These are phyloP conservation scores for Datura wrightii DNA, from an alignment of 257 asterid genomes.

Conservation along the genomic window DNA sequence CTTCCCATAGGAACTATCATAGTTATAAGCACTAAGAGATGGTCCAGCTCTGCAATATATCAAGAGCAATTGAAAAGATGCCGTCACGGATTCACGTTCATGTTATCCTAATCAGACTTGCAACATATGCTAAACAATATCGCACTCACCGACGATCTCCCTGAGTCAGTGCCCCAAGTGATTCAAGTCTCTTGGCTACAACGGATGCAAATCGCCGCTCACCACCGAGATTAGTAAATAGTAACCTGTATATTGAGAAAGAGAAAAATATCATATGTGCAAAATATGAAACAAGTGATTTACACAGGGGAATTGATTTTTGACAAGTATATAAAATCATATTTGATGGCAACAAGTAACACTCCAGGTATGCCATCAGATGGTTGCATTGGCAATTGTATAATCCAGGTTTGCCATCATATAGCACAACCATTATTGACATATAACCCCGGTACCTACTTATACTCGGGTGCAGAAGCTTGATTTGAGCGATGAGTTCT, in stretches of 20 bases:
- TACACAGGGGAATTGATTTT: background rate
- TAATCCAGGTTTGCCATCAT: constrained; percentile 19
- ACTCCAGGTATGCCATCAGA: constrained; percentile 7
- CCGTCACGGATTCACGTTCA: background rate
- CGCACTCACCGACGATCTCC: constrained; percentile 90
- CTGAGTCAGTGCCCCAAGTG: constrained; percentile 99
- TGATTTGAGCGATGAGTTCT: constrained; percentile 99
- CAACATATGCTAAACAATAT: background rate
- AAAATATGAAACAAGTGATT: background rate
- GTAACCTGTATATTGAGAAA: constrained; percentile 56
- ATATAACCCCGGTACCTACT: constrained; percentile 50
- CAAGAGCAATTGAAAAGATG: constrained; percentile 13
- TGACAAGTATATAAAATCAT: background rate
- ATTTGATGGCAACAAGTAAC: constrained; percentile 15
- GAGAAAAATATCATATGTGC: background rate
- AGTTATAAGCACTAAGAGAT: constrained; percentile 92
- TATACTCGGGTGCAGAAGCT: constrained; percentile 96
- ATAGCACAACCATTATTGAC: background rate
- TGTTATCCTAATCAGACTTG: background rate
- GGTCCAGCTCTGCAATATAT: constrained; percentile 90
- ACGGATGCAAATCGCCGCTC: constrained; percentile 98
- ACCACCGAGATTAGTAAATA: constrained; percentile 97
- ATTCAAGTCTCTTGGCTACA: constrained; percentile 95
- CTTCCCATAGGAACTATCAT: constrained; percentile 92
- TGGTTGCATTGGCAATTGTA: background rate